Conservation (phyloP, 2,329 filamentous ascomycete genomes). For the Fusarium buharicum region DNA sequence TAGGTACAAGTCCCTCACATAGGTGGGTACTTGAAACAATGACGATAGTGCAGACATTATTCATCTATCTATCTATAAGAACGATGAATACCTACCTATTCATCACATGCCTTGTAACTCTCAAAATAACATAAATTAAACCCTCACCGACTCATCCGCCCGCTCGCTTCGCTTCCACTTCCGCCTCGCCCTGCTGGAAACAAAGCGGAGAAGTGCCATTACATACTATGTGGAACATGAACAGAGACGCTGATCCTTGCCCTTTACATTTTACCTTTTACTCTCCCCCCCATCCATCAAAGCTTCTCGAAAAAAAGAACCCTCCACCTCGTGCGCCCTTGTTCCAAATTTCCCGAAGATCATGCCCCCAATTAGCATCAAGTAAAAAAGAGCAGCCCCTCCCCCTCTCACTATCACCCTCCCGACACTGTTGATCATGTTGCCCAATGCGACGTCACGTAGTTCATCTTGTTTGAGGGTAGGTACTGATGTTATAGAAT, state of each 20-base stretch:
- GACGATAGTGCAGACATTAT: no score
- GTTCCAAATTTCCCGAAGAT: constrained; percentile 32
- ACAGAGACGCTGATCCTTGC: constrained; percentile 19
- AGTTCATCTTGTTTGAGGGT: background rate
- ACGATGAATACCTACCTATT: no score
- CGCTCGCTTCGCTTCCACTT: constrained; percentile 5
- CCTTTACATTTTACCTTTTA: background rate
- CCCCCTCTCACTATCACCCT: constrained; percentile 17
- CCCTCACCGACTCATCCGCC: constrained; percentile 31
- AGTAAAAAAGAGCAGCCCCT: background rate
- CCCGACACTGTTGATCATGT: constrained; percentile 22
- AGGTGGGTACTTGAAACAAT: background rate
- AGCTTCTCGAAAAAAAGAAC: constrained; percentile 42
- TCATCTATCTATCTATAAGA: no score
- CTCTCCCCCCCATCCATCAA: constrained; percentile 3
- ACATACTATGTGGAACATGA: background rate
- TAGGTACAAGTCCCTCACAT: constrained; percentile 2
- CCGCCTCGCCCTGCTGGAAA: constrained; percentile 24
- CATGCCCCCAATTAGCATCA: constrained; percentile 18
- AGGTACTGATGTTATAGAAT: background rate
- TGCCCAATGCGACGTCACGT: constrained; percentile 25
- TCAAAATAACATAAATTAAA: background rate
- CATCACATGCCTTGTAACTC: no score
- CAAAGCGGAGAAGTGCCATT: constrained; percentile 13
- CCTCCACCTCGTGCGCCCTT: constrained; percentile 18